Evolutionary conservation across 2,329 filamentous ascomycete species (phyloP), one percentile per base, ranked within the genome.

Genomic region (Colletotrichum navitas): DNA sequence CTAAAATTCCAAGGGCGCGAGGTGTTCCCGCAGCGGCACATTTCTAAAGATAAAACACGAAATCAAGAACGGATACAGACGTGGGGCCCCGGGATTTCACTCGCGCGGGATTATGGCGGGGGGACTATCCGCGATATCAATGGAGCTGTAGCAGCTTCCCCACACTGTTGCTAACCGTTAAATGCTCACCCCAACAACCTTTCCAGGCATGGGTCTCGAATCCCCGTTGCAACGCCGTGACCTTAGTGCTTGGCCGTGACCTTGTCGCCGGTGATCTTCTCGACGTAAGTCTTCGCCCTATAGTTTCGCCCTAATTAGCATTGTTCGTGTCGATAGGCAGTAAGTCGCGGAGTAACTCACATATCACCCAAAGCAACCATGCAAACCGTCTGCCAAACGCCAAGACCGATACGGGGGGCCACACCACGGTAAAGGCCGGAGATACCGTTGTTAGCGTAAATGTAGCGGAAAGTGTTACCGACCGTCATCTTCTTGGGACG

Each of bases 301-400:
- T 80, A 66, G 64, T 72, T 55, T 18, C 43, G 67, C 65, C 63
- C 45, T 39, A 34, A 76, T 79, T 74, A 82, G 79, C 49, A 75
- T 61, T 39, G 26, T 52, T 32, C 24, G 29, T 55, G 18, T 56
- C 16, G 10, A 32, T 41, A 32, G 10, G 43, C 24, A 14, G 45
- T n/a, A 43, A 34, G 63, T 52, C n/a, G 26, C 51, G 60, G 67
- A 43, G 55, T 74, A 71, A 90, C 94, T 87, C 85, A 97, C 94
- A 97, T 95, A 86, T 98, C 96, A 85, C 96, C 96, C 83, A 98
- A 88, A 80, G 95, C 96, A 85, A 99, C 96, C 96, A 99, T 99
- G 89, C 96, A 99, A 80, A 99, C 93, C 74, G 96, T 99, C 89
- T 99, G 96, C 96, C 96, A 99, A 86, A 99, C 90, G 81, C 96